Evolutionary conservation across 2,329 filamentous ascomycete species (phyloP).

Genomic region (Fusarium irregulare): DNA sequence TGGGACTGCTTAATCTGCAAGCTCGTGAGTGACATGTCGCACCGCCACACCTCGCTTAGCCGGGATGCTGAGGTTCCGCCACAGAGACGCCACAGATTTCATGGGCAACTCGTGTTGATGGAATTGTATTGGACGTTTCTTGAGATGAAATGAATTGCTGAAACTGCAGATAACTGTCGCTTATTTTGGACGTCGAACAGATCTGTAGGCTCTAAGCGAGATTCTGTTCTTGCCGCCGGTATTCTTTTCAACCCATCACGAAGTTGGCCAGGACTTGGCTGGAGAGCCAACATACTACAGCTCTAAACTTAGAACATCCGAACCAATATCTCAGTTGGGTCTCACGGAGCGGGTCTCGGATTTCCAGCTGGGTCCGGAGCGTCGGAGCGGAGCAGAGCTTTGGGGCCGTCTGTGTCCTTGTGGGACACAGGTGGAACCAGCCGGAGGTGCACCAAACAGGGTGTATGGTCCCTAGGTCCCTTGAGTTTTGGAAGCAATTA

Average conservation of each 20-base stretch:
- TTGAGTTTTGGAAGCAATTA: conserved; percentile 5
- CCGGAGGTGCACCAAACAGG: conserved; percentile 3
- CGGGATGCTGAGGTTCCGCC: conserved; percentile 6
- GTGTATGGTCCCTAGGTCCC: neutral
- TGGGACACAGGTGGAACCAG: conserved; percentile 1
- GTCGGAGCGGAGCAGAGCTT: conserved; percentile 2
- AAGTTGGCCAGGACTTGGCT: neutral
- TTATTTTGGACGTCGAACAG: conserved; percentile 10
- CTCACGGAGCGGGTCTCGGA: conserved; percentile 16
- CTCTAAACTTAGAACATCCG: neutral
- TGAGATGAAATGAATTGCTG: conserved; percentile 2
- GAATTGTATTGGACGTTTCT: conserved; percentile 9
- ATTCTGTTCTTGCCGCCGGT: conserved; percentile 12
- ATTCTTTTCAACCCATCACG: neutral
- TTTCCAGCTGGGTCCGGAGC: neutral
- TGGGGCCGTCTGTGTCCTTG: conserved; percentile 6
- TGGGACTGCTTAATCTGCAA: conserved; percentile 1
- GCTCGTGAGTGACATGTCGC: conserved; percentile 4
- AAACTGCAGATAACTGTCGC: conserved; percentile 12
- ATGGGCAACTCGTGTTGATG: conserved; percentile 11
- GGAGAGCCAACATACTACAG: neutral
- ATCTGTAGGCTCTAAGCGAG: conserved; percentile 4
- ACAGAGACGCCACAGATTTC: conserved; percentile 17
- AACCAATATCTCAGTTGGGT: neutral
- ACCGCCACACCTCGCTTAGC: conserved; percentile 31